Evolutionary conservation across 2,329 filamentous ascomycete genomes (phyloP).

Genomic region (Fusarium sp.): DNA sequence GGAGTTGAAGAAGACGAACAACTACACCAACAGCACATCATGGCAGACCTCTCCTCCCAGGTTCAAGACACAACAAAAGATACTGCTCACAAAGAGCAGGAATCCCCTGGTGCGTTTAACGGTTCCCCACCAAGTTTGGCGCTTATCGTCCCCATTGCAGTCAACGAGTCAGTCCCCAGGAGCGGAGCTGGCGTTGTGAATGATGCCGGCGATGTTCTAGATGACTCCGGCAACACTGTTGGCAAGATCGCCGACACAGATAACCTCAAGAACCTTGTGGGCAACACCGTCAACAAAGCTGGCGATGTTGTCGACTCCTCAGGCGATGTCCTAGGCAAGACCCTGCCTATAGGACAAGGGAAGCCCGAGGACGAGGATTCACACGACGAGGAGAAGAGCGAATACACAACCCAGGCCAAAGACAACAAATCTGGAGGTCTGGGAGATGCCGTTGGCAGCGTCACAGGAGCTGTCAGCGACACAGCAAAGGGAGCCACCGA

Average conservation of each 20-base stretch:
- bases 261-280: slow-evolving; percentile 58
- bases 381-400: slow-evolving; percentile 51
- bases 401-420: slow-evolving; percentile 56
- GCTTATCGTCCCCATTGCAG: slow-evolving; percentile 49
- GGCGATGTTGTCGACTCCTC: slow-evolving; percentile 54
- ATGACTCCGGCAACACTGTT: slow-evolving; percentile 59
- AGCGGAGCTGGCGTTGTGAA: slow-evolving; percentile 59
- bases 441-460: slow-evolving; percentile 34
- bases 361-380: slow-evolving; percentile 46
- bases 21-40: slow-evolving; percentile 9
- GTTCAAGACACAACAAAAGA: slow-evolving; percentile 51
- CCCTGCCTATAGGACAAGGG: slow-evolving; percentile 49
- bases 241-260: slow-evolving; percentile 58
- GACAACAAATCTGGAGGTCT: slow-evolving; percentile 52
- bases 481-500: slow-evolving; percentile 18
- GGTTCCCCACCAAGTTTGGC: slow-evolving; percentile 41
- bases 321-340: slow-evolving; percentile 60
- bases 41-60: slow-evolving; percentile 48
- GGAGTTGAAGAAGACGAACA: slow-evolving; percentile 16
- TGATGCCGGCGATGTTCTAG: slow-evolving; percentile 61
- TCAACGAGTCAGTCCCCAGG: slow-evolving; percentile 52
- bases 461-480: slow-evolving; percentile 25
- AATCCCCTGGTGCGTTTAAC: slow-evolving; percentile 51
- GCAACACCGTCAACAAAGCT: slow-evolving; percentile 55
- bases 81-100: slow-evolving; percentile 45